A percentile compares a stretch with the other conserved stretches of the same genome.
Evolutionary conservation across 2,329 filamentous ascomycete species (phyloP).

Genomic region (Proliferodiscus dingleyae): DNA sequence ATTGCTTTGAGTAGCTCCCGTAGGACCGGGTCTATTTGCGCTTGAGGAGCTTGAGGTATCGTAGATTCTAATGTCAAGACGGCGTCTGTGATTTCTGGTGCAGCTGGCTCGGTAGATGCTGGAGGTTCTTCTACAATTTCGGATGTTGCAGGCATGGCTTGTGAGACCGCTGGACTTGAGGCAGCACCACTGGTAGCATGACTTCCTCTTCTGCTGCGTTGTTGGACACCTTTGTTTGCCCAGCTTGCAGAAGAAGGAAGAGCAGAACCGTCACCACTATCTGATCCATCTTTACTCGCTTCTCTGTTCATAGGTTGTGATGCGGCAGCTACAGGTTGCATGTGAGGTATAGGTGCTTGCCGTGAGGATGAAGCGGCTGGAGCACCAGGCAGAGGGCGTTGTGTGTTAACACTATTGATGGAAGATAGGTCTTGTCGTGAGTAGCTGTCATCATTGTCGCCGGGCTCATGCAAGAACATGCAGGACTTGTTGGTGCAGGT

Average conservation of each 20-base stretch:
- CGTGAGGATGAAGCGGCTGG: conserved; percentile 43
- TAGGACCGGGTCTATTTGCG: conserved; percentile 25
- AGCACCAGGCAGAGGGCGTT: conserved; percentile 54
- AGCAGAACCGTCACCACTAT: conserved; percentile 78
- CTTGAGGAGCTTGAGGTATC: conserved; percentile 13
- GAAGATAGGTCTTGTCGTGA: conserved; percentile 91
- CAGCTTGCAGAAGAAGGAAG: conserved; percentile 90
- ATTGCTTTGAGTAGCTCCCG: conserved; percentile 42
- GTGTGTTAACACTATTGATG: conserved; percentile 84
- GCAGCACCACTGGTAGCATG: conserved; percentile 76
- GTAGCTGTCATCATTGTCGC: conserved; percentile 97
- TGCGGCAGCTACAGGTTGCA: conserved; percentile 32
- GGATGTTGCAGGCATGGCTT: conserved; percentile 48
- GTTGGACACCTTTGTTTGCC: conserved; percentile 67
- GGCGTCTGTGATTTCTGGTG: conserved; percentile 5
- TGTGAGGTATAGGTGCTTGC: conserved; percentile 31
- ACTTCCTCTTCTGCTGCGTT: conserved; percentile 66
- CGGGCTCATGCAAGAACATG: conserved; percentile 96
- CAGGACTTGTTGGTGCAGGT: conserved; percentile 93
- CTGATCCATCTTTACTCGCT: conserved; percentile 71
- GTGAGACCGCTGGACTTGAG: conserved; percentile 73
- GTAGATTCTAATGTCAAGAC: conserved; percentile 8
- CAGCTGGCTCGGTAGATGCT: conserved; percentile 12
- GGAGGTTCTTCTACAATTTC: conserved; percentile 44
- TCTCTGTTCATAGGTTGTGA: conserved; percentile 68